These are phyloP conservation scores for Wickerhamomyces alni DNA, from an alignment of 805 yeast species.

Conservation along the genomic window DNA sequence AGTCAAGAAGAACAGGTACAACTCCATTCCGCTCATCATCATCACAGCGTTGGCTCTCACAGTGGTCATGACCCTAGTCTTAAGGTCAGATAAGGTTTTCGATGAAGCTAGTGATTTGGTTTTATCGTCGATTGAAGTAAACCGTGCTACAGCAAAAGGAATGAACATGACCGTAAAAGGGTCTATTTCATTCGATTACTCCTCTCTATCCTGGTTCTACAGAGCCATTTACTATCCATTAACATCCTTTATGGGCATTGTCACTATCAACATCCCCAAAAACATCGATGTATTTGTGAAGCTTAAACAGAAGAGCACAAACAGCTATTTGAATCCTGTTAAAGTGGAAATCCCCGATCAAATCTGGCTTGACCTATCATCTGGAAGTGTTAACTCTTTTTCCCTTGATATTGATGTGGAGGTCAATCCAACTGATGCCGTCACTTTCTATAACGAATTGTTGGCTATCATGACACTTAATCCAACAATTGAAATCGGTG, in stretches of 20 bases:
- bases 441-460: slow-evolving; percentile 5
- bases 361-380: slow-evolving; percentile 10
- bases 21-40: not conserved
- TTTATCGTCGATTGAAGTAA: slow-evolving; percentile 6
- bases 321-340: too few species aligned
- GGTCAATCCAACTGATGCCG: slow-evolving; percentile 9
- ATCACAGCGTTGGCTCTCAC: not conserved
- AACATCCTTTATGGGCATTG: slow-evolving; percentile 2
- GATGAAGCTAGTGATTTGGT: slow-evolving; percentile 4
- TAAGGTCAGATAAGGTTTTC: slow-evolving; percentile 3
- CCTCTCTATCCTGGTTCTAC: slow-evolving; percentile 7
- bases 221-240: slow-evolving; percentile 6
- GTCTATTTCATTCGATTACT: slow-evolving; percentile 13
- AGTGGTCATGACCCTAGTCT: not conserved
- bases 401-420: slow-evolving; percentile 3
- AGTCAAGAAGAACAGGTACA: not conserved
- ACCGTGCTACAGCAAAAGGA: slow-evolving; percentile 11
- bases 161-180: slow-evolving; percentile 7
- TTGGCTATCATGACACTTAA: too few species aligned
- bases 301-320: too few species aligned
- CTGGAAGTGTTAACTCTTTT: slow-evolving; percentile 5
- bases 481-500: slow-evolving; percentile 3
- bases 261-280: slow-evolving; percentile 1
- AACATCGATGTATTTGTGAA: slow-evolving; percentile 9
- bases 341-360: not conserved